Evolutionary conservation across 2,329 filamentous ascomycete genomes (phyloP).

Genomic region (Chaetomium sp.): DNA sequence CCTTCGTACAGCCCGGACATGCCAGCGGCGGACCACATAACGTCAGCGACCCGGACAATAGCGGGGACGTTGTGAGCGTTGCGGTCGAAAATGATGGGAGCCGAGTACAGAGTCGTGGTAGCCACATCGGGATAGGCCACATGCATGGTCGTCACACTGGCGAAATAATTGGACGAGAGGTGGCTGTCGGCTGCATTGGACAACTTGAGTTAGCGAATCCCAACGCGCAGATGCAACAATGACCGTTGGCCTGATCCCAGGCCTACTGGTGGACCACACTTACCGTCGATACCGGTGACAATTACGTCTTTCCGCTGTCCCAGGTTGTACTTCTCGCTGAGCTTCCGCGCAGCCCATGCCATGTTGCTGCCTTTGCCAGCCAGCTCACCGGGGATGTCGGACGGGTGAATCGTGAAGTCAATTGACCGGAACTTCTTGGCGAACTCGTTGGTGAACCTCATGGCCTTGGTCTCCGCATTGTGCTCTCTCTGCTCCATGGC

Average conservation of each 20-base stretch:
- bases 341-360: conserved; percentile 68
- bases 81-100: conserved; percentile 73
- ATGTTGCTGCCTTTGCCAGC: conserved; percentile 76
- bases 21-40: conserved; percentile 71
- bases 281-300: conserved; percentile 73
- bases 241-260: conserved; percentile 6
- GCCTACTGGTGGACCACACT: conserved; percentile 37
- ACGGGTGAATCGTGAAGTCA: conserved; percentile 67
- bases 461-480: conserved; percentile 62
- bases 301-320: conserved; percentile 61
- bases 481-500: conserved; percentile 72
- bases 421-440: conserved; percentile 66
- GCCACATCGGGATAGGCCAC: conserved; percentile 60
- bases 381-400: conserved; percentile 66
- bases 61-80: conserved; percentile 69
- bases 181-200: conserved; percentile 65
- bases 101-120: conserved; percentile 65
- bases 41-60: conserved; percentile 70
- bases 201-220: conserved; percentile 38
- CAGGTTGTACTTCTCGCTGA: conserved; percentile 62
- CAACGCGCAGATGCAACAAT: conserved; percentile 25
- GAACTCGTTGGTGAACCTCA: conserved; percentile 63
- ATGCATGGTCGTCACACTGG: conserved; percentile 65
- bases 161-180: conserved; percentile 68
- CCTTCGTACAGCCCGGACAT: conserved; percentile 68